A percentile compares a stretch with the other conserved stretches of the same genome.
phyloP scores from a whole-genome alignment of 2,329 filamentous ascomycete genomes.

The Fusarium odoratissimum region DNA sequence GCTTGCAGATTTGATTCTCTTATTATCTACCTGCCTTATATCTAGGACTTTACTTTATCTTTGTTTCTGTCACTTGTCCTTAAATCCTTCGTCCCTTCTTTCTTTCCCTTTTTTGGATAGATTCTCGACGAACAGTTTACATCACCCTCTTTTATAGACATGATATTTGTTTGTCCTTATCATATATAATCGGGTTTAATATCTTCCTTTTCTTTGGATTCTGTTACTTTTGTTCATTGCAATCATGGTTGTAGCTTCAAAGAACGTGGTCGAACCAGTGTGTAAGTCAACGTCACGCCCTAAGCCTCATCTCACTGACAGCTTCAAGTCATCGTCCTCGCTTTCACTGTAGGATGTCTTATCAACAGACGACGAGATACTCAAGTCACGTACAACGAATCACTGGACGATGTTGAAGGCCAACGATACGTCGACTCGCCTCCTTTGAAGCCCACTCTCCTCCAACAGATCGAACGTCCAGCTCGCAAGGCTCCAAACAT shows the following conservation, averaged over 20 bases:
- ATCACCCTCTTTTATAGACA: not conserved
- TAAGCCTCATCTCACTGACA: not conserved
- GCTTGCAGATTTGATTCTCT: not conserved
- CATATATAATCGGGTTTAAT: not conserved
- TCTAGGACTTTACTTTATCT: not conserved
- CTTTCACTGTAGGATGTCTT: slow-evolving; percentile 41
- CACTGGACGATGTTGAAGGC: slow-evolving; percentile 33
- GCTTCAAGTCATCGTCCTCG: slow-evolving; percentile 34
- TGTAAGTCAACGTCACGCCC: slow-evolving; percentile 9
- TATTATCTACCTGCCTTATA: not conserved
- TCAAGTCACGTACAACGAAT: not conserved
- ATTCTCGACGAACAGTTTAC: not conserved
- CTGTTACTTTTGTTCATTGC: not conserved
- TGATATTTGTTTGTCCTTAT: not conserved
- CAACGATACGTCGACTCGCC: slow-evolving; percentile 34
- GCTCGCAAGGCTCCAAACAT: slow-evolving; percentile 37
- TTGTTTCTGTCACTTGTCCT: not conserved
- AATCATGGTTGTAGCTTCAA: slow-evolving; percentile 10
- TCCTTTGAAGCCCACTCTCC: slow-evolving; percentile 36
- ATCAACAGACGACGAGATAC: slow-evolving; percentile 37
- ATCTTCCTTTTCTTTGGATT: not conserved
- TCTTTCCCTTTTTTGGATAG: not conserved
- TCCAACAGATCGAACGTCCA: slow-evolving; percentile 20
- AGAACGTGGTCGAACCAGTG: slow-evolving; percentile 27
- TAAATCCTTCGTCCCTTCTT: not conserved